These are phyloP conservation scores for Lodderomyces parapsilosis DNA, from an alignment of 1,139 yeast genomes.

Conservation along the genomic window DNA sequence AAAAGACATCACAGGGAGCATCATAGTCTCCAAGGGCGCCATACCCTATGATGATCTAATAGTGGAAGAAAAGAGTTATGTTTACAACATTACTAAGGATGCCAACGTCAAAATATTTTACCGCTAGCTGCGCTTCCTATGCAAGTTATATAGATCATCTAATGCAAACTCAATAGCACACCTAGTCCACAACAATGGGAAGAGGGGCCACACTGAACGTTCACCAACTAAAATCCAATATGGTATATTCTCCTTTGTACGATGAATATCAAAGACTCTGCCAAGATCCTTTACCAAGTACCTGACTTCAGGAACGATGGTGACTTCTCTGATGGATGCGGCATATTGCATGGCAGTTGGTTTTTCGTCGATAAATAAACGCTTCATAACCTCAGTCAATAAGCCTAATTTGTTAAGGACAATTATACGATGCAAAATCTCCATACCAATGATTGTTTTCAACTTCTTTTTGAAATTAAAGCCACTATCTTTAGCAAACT, in stretches of 20 bases:
- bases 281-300: slow-evolving; percentile 68
- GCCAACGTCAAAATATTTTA: slow-evolving; percentile 44
- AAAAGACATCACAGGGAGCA: slow-evolving; percentile 73
- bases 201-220: slow-evolving; percentile 88
- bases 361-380: slow-evolving; percentile 84
- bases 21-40: slow-evolving; percentile 58
- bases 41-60: slow-evolving; percentile 24
- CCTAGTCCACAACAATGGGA: slow-evolving; percentile 82
- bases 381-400: slow-evolving; percentile 65
- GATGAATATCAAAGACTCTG: slow-evolving; percentile 72
- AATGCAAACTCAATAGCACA: slow-evolving; percentile 88
- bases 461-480: slow-evolving; percentile 34
- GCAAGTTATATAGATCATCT: slow-evolving; percentile 67
- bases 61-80: slow-evolving; percentile 61
- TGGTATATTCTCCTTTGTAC: slow-evolving; percentile 67
- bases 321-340: slow-evolving; percentile 64
- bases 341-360: slow-evolving; percentile 63
- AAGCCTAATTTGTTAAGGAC: slow-evolving; percentile 78
- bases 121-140: slow-evolving; percentile 34
- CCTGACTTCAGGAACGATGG: slow-evolving; percentile 84
- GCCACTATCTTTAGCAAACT: slow-evolving; percentile 30
- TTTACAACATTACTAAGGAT: slow-evolving; percentile 62
- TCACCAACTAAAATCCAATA: slow-evolving; percentile 94
- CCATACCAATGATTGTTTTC: slow-evolving; percentile 48
- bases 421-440: slow-evolving; percentile 79